phyloP scores from a whole-genome alignment of 2,329 filamentous ascomycete species.

The Celoporthe dispersa region DNA sequence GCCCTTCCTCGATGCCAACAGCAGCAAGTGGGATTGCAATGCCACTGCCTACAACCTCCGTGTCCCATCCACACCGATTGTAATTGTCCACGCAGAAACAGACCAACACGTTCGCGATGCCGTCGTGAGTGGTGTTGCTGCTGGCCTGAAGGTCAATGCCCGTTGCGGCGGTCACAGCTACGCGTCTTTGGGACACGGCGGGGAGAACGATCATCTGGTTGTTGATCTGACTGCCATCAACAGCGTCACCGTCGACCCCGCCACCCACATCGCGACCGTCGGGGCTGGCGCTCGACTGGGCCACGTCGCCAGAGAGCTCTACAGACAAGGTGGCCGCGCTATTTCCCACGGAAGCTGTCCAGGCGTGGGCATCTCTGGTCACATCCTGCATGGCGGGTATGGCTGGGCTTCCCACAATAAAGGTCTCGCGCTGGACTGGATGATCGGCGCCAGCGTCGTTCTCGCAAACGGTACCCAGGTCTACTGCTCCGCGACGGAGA shows the following conservation, averaged over 20 bases:
- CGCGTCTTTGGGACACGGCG: conserved; percentile 52
- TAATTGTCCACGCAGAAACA: conserved; percentile 49
- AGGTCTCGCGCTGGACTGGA: conserved; percentile 42
- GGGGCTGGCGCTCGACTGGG: conserved; percentile 57
- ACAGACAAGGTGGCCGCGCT: conserved; percentile 44
- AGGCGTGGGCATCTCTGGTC: conserved; percentile 47
- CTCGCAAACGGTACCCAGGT: conserved; percentile 44
- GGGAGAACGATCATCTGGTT: conserved; percentile 52
- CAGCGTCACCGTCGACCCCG: conserved; percentile 45
- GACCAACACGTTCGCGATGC: conserved; percentile 50
- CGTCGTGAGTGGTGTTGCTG: conserved; percentile 48
- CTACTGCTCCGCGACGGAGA: conserved; percentile 40
- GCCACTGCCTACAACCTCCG: conserved; percentile 40
- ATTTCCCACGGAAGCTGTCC: conserved; percentile 59
- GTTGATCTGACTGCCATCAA: conserved; percentile 53
- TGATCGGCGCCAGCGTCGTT: conserved; percentile 42
- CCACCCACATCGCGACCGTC: conserved; percentile 47
- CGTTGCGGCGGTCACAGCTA: conserved; percentile 58
- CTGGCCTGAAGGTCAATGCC: conserved; percentile 51
- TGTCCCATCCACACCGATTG: conserved; percentile 44
- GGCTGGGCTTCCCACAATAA: conserved; percentile 44
- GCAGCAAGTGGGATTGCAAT: conserved; percentile 41
- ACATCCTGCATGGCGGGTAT: conserved; percentile 46
- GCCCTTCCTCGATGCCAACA: conserved; percentile 28
- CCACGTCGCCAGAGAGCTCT: conserved; percentile 47